Base-by-base conservation (phyloP, 257 asterid genomes). In the Solanum chmielewskii region DNA sequence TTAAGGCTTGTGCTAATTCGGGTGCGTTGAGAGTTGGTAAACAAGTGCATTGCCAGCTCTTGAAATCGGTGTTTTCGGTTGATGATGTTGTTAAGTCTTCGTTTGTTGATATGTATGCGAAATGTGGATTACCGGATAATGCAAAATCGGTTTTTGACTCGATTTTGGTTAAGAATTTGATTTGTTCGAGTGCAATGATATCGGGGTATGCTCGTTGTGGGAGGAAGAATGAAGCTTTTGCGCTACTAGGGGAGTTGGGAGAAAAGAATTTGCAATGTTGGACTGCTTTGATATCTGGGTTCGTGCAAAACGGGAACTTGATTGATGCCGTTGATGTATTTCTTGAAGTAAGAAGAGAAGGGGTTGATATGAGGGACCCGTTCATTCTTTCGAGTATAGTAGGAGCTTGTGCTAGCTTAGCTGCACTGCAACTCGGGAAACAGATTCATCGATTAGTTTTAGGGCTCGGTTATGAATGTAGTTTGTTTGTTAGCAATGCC, bases 41-140 rank as follows among this genome's bases (percentile, higher is more conserved):
- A 68, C 98, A 95, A 87, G 89, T 95, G 85, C 98, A 96, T 85
- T 90, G 92, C 9, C 98, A 90, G 80, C 94, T 96, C 85, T 39
- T 90, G n/a, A 86, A 89, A 7, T 96, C 98, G 1, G 66, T 75
- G 0, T 94, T 87, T 89, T 91, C 92, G 7, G 35, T 56, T 18
- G 96, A 96, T 77, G 98, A 95, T 75, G 94, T 96, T 13, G 97
- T 93, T 56, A 95, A 95, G 88, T 96, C 99, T 16, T 89, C 98
- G 25, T 78, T 95, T n/a, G 97, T 96, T 86, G 96, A 96, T 86
- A 90, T 94, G 87, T 95, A 95, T 41, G 92, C 95, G 1, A 96
- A 96, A 91, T 94, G 97, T 86, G 96, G 95, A 60, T 68, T 91
- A 10, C 93, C 94, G 0, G 93, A 93, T 82, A 64, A 41, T 44